A percentile compares a stretch with the other conserved stretches of the same genome.
Conservation (phyloP, 805 yeast genomes). For the Priceomyces melissophilus region DNA sequence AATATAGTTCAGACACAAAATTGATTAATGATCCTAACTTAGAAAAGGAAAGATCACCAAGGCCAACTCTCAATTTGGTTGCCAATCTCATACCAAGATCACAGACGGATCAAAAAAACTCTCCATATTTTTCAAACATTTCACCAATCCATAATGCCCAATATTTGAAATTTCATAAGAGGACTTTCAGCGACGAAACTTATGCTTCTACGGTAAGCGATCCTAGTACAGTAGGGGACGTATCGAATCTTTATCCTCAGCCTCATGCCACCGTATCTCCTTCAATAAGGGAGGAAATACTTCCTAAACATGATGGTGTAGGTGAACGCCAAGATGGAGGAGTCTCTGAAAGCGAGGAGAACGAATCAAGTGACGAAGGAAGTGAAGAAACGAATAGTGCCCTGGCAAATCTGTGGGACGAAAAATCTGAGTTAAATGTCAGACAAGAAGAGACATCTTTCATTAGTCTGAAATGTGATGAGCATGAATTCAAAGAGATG, state of each 20-base stretch:
- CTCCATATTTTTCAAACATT: conserved; percentile 11
- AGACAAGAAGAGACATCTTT: not conserved
- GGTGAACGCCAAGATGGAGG: not conserved
- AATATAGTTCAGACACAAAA: not conserved
- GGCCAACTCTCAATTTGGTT: conserved; percentile 1
- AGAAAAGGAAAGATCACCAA: conserved; percentile 1
- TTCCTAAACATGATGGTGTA: too few species aligned
- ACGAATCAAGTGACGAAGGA: not conserved
- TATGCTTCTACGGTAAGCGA: conserved; percentile 33
- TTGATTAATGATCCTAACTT: conserved; percentile 2
- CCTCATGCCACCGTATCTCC: not conserved
- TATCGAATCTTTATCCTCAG: conserved; percentile 14
- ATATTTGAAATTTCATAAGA: conserved; percentile 14
- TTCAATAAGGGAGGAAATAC: too few species aligned
- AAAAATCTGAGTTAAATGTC: too few species aligned
- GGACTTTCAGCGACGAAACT: conserved; percentile 39
- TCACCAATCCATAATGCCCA: conserved; percentile 6
- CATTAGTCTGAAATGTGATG: not conserved
- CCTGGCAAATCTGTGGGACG: too few species aligned
- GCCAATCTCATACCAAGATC: conserved; percentile 6
- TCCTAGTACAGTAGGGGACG: conserved; percentile 33
- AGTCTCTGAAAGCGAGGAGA: too few species aligned
- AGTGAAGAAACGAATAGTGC: not conserved
- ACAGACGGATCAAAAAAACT: conserved; percentile 12
- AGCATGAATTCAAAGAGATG: not conserved